Evolutionary conservation across 2,329 filamentous ascomycete genomes (phyloP).

Genomic region (Rhytidhysteron rufulum): DNA sequence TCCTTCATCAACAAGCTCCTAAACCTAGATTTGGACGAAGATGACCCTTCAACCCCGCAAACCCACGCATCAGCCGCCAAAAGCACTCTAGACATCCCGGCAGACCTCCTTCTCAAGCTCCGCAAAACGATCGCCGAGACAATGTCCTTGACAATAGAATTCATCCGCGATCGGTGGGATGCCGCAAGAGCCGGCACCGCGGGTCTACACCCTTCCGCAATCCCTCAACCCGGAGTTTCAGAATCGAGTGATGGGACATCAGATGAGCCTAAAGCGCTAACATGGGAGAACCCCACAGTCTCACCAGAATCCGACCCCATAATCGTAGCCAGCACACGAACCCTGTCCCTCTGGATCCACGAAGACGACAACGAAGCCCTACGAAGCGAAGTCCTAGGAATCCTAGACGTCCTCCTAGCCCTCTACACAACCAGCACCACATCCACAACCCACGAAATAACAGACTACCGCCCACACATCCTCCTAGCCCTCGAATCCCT

Average conservation of each 20-base stretch:
- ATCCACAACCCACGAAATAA: not conserved
- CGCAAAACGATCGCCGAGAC: constrained; percentile 60
- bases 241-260: not conserved
- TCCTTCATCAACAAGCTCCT: constrained; percentile 34
- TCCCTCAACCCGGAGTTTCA: constrained; percentile 19
- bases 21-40: constrained; percentile 11
- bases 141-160: constrained; percentile 60
- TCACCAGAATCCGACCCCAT: constrained; percentile 50
- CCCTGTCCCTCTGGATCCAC: constrained; percentile 63
- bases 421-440: constrained; percentile 45
- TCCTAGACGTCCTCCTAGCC: constrained; percentile 62
- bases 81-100: constrained; percentile 41
- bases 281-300: constrained; percentile 54
- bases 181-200: constrained; percentile 56
- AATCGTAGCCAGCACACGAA: constrained; percentile 55
- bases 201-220: constrained; percentile 58
- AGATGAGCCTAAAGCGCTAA: constrained; percentile 43
- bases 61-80: constrained; percentile 17
- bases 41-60: constrained; percentile 15
- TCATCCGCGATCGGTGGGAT: constrained; percentile 68
- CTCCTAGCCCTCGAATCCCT: constrained; percentile 1
- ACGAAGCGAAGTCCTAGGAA: constrained; percentile 51
- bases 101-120: constrained; percentile 59
- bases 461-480: not conserved
- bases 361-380: constrained; percentile 63